Evolutionary conservation across 2,329 filamentous ascomycete genomes (phyloP).

Genomic region (Byssoonygena ceratinophila): DNA sequence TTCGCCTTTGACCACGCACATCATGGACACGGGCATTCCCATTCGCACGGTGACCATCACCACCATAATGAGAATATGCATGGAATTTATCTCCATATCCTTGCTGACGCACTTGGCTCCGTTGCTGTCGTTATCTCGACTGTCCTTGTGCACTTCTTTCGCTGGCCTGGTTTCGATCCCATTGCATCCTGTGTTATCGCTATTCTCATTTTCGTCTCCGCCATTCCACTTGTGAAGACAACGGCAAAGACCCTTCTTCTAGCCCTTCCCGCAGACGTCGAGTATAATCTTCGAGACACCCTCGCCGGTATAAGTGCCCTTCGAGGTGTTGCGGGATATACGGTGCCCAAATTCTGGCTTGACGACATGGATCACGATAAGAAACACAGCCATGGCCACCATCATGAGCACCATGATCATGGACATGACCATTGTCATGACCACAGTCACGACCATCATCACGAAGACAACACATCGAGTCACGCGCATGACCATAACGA

Average conservation of each 20-base stretch:
- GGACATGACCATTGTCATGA: conserved; percentile 23
- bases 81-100: conserved; percentile 89
- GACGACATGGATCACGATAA: conserved; percentile 49
- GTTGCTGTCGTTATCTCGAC: conserved; percentile 92
- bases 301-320: conserved; percentile 73
- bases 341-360: conserved; percentile 84
- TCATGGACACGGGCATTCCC: conserved; percentile 32
- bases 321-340: conserved; percentile 73
- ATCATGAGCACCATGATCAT: conserved; percentile 24
- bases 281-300: conserved; percentile 79
- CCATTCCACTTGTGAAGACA: conserved; percentile 74
- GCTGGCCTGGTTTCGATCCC: conserved; percentile 91
- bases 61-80: conserved; percentile 97
- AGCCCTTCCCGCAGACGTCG: conserved; percentile 70
- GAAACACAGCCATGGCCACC: conserved; percentile 25
- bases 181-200: conserved; percentile 90
- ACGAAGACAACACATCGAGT: conserved; percentile 16
- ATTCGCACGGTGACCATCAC: conserved; percentile 41
- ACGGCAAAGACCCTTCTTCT: conserved; percentile 75
- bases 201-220: conserved; percentile 82
- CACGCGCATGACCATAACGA: conserved; percentile 18
- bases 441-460: conserved; percentile 21
- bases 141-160: conserved; percentile 70
- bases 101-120: conserved; percentile 89
- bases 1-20: conserved; percentile 67